Percentiles rank a stretch among this genome's conserved stretches.
These are phyloP conservation scores for Colletotrichum abscissum DNA, from an alignment of 2,329 filamentous ascomycete species.

Conservation along the genomic window DNA sequence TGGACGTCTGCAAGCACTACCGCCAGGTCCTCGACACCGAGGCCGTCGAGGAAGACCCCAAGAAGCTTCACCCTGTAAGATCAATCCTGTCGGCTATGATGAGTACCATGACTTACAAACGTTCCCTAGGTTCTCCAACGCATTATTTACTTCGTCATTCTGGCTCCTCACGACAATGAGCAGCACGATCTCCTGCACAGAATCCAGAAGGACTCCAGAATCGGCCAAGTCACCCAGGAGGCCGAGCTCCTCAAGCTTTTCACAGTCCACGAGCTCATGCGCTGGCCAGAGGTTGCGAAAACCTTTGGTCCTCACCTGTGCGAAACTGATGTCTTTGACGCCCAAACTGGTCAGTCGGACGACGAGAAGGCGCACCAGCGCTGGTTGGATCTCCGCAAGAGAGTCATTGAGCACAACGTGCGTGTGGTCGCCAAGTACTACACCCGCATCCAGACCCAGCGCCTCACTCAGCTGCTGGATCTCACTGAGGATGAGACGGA, in stretches of 20 bases:
- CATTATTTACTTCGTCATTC: conserved; percentile 97
- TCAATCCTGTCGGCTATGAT: background rate
- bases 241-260: conserved; percentile 92
- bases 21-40: conserved; percentile 96
- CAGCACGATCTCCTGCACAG: conserved; percentile 97
- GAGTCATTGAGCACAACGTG: conserved; percentile 99
- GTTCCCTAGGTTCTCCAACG: conserved; percentile 82
- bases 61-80: conserved; percentile 86
- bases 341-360: conserved; percentile 68
- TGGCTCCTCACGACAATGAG: conserved; percentile 97
- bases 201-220: conserved; percentile 86
- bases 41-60: conserved; percentile 89
- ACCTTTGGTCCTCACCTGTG: conserved; percentile 90
- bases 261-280: conserved; percentile 96
- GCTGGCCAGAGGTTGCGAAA: conserved; percentile 93
- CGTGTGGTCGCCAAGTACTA: conserved; percentile 99
- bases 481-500: conserved; percentile 96
- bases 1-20: conserved; percentile 98
- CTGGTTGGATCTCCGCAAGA: conserved; percentile 96
- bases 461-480: conserved; percentile 90
- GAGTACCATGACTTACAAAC: background rate
- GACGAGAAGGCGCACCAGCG: conserved; percentile 86
- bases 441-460: conserved; percentile 93
- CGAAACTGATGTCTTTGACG: conserved; percentile 89
- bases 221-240: conserved; percentile 80